Evolutionary conservation across 805 yeast genomes (phyloP), one percentile per base, ranked within the genome.

Genomic region (Starmerella gropengiesseri): DNA sequence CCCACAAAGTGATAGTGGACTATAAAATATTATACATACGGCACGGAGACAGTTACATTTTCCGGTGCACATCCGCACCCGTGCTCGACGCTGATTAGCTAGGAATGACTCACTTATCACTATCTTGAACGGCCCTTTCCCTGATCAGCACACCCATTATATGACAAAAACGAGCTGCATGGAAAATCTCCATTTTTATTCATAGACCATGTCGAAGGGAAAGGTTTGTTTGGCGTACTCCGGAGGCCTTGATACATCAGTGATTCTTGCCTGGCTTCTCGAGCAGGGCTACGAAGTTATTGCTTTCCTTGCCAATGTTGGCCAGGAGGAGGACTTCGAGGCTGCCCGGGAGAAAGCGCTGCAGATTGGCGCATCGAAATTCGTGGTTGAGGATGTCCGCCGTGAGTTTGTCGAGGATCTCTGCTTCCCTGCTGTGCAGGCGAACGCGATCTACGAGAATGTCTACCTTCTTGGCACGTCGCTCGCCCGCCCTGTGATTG

Each of bases 171-270:
- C 19, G n/a, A 22, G 14, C 8, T 21, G 17, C 25, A 11, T 6
- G 31, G n/a, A n/a, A 5, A 14, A 16, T 14, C 20, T 11, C 23
- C 9, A 16, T 17, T n/a, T 18, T 35, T 11, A 12, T 12, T 12
- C 12, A 26, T 12, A 17, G 31, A 41, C 17, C 58, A 87, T 87
- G 96, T 80, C 94, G 40, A 89, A 91, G 68, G 98, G 98, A 62
- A 89, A 89, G 71, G 98, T 91, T 65, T 91, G 98, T 75, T 77
- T 91, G 64, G 98, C 98, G 44, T 91, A 91, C 72, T 91, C 97
- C 40, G 98, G 98, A 59, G 98, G 98, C 71, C 75, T 91, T 59
- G 98, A 91, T 63, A 91, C 98, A 73, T 87, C 96, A 21, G 82
- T 91, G 50, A 91, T 91, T 59, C 77, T 91, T 55, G 98, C 98